Evolutionary conservation across 2,329 filamentous ascomycete genomes (phyloP).

Genomic region (Cladophialophora exuberans): DNA sequence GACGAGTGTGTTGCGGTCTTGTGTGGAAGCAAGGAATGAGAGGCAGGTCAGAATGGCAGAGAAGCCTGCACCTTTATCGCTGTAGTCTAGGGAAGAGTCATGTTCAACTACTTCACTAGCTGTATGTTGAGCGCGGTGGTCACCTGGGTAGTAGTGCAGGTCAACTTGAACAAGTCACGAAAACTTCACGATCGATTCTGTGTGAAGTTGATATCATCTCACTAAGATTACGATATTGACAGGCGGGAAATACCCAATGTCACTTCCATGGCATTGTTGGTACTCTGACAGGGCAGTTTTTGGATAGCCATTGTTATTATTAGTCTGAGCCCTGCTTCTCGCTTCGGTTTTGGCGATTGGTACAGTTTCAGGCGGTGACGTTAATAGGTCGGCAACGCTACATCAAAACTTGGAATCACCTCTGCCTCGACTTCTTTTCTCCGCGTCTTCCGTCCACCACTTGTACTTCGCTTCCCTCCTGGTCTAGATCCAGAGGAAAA

Average conservation of each 20-base stretch:
- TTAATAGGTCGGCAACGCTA: not conserved
- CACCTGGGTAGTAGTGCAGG: no score
- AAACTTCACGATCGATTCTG: no score
- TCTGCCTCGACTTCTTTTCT: not conserved
- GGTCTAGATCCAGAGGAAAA: not conserved
- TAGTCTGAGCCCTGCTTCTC: no score
- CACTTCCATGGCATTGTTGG: no score
- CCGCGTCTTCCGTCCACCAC: not conserved
- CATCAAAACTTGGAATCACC: not conserved
- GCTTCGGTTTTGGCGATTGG: slow-evolving; percentile 15
- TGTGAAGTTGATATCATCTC: no score
- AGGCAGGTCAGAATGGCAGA: not conserved
- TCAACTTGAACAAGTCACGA: no score
- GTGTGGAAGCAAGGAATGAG: not conserved
- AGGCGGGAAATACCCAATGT: no score
- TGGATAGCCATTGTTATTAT: no score
- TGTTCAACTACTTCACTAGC: not conserved
- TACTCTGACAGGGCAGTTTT: no score
- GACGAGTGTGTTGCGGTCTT: no score
- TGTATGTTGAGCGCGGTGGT: no score
- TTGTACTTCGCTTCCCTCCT: not conserved
- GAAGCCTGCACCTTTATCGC: not conserved
- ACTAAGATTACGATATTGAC: no score
- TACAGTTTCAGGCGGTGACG: slow-evolving; percentile 14
- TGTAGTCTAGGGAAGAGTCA: not conserved